Evolutionary conservation across 2,329 filamentous ascomycete species (phyloP), one percentile per base, ranked within the genome.

Genomic region (Aspergillus sp.): DNA sequence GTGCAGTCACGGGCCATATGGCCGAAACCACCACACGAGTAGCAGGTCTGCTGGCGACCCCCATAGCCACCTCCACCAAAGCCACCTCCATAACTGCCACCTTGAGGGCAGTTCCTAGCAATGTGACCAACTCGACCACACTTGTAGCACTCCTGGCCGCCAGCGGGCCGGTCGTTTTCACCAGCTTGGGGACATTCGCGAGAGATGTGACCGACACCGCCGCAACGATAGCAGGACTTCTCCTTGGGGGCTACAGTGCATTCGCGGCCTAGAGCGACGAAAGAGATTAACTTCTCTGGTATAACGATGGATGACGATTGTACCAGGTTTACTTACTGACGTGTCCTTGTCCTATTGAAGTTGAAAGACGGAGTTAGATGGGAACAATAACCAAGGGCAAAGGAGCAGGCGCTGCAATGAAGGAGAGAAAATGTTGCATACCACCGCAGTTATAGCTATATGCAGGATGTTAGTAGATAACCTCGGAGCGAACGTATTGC

Each of bases 1-100:
- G 93, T 96, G 81, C 95, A 99, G 81, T 98, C 95, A 84, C 93
- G 90, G 74, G 90, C 93, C 90, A 96, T 93, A 83, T 99, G 95
- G 72, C 93, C 93, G 75, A 91, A 93, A 66, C 95, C 95, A 69
- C 95, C 95, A 81, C 95, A 98, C 45, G 92, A 96, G 85, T 97
- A 99, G 88, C 95, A 98, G 69, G 92, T 97, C 83, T 93, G 91
- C 71, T 86, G 83, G 61, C 79, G 76, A 63, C 82, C 80, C 59
- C 82, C 79, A 64, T 78, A 82, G 58, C 79, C 76, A 65, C 81
- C 80, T 63, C 80, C 76, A 64, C 80, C 76, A 64, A 78, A 78
- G 15, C 59, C 59, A 62, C 56, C 49, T 41, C 59, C 57, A 39
- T 62, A 62, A 67, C 73, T 75, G 65, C 79, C 79, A 66, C 80